These are phyloP conservation scores for Leishmania tarentolae DNA, from an alignment of 208 protist species.

Conservation along the genomic window DNA sequence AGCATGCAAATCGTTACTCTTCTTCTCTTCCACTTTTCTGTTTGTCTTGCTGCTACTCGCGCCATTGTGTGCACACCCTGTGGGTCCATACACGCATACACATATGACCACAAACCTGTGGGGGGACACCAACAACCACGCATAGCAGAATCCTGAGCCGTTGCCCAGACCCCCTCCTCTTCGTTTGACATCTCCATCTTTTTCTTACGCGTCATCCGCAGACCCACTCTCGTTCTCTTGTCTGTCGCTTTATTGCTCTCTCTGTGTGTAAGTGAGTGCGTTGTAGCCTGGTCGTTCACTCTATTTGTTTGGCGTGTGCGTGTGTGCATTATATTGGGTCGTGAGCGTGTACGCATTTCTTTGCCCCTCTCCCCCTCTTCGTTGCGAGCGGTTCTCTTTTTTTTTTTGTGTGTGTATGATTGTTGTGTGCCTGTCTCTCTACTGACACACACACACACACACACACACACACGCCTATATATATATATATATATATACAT, in stretches of 20 bases:
- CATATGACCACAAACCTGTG: background rate
- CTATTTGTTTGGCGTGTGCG: background rate
- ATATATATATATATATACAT: background rate
- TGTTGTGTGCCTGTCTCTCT: background rate
- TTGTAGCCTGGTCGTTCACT: background rate
- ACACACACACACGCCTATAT: background rate
- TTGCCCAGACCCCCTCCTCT: background rate
- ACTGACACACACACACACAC: background rate
- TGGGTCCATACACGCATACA: background rate
- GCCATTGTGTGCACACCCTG: background rate
- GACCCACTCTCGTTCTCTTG: background rate
- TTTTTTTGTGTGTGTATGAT: background rate
- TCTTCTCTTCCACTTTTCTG: background rate
- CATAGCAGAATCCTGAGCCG: background rate
- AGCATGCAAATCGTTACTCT: background rate
- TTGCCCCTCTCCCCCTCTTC: background rate
- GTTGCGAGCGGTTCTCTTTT: too few species aligned
- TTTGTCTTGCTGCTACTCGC: background rate
- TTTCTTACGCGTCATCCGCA: background rate
- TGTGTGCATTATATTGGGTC: background rate
- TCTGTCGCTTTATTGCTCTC: background rate
- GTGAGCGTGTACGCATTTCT: background rate
- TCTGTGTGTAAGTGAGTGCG: background rate
- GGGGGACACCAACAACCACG: background rate
- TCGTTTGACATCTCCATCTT: background rate